Evolutionary conservation across 169 alveolate genomes (phyloP).

Genomic region (Plasmodium vivax): DNA sequence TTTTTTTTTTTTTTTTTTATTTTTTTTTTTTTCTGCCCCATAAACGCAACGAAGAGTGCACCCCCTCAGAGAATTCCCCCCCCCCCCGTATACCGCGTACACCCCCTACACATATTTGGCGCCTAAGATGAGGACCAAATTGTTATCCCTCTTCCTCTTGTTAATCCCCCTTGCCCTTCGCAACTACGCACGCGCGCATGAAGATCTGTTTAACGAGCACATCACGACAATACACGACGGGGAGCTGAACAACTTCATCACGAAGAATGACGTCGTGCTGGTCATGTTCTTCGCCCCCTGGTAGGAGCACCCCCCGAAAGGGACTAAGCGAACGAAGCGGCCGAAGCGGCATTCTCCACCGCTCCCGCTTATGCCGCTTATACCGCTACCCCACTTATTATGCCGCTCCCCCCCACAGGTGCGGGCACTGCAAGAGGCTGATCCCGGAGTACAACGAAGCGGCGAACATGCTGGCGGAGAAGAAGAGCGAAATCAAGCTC

Average conservation of each 20-base stretch:
- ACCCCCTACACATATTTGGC: background rate
- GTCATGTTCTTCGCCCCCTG: slow-evolving; percentile 74
- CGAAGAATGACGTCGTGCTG: slow-evolving; percentile 47
- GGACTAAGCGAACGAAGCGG: background rate
- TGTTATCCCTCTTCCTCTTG: slow-evolving; percentile 26
- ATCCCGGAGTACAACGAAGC: slow-evolving; percentile 96
- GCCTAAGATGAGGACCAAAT: slow-evolving; percentile 21
- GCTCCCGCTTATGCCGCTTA: background rate
- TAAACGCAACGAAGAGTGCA: background rate
- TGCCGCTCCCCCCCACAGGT: slow-evolving; percentile 60
- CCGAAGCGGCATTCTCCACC: background rate
- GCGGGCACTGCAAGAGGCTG: slow-evolving; percentile 93
- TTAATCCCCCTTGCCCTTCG: slow-evolving; percentile 27
- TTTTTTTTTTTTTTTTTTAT: background rate
- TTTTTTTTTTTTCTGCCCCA: background rate
- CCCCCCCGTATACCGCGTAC: background rate
- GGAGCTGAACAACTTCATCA: slow-evolving; percentile 23
- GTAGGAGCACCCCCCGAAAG: background rate
- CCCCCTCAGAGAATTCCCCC: background rate
- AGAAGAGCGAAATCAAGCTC: slow-evolving; percentile 84
- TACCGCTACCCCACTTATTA: background rate
- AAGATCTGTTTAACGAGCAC: slow-evolving; percentile 45
- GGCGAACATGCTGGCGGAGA: slow-evolving; percentile 86
- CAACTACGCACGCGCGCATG: slow-evolving; percentile 25
- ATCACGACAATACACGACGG: slow-evolving; percentile 55